Conservation (phyloP, 371 early-diverging fungal species). For the Chytridiales sp. region DNA sequence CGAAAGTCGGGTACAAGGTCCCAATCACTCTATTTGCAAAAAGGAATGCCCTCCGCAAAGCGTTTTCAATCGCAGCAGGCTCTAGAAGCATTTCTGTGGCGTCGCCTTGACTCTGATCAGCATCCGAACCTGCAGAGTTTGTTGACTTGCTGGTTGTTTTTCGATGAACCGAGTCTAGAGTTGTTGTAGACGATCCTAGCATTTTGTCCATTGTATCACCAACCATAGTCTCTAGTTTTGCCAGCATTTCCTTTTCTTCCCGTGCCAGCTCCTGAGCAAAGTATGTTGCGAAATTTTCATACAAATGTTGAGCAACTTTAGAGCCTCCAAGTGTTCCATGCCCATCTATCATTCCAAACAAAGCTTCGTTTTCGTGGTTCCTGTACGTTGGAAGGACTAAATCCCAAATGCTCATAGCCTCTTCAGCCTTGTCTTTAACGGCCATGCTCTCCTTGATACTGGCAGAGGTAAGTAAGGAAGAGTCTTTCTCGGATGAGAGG, state of each 20-base stretch:
- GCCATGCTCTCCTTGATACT: slow-evolving; percentile 16
- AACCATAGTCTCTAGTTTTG: too few species aligned
- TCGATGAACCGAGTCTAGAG: too few species aligned
- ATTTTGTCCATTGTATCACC: too few species aligned
- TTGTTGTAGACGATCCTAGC: too few species aligned
- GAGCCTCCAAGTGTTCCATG: slow-evolving; percentile 59
- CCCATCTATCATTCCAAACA: slow-evolving; percentile 88
- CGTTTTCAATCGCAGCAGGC: slow-evolving; percentile 3
- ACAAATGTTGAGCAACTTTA: slow-evolving; percentile 66
- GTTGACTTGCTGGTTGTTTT: too few species aligned
- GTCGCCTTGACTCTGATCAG: slow-evolving; percentile 9
- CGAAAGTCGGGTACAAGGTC: not conserved
- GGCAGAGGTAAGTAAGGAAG: not conserved
- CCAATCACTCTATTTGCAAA: slow-evolving; percentile 15
- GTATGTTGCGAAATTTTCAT: slow-evolving; percentile 65
- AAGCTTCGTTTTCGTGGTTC: slow-evolving; percentile 76
- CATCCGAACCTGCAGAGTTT: too few species aligned
- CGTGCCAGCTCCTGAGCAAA: slow-evolving; percentile 73
- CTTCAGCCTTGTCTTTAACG: slow-evolving; percentile 26
- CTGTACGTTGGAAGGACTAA: slow-evolving; percentile 78
- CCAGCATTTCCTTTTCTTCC: slow-evolving; percentile 33
- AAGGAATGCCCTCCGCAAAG: slow-evolving; percentile 20
- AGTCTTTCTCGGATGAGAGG: not conserved
- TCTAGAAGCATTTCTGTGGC: slow-evolving; percentile 7
- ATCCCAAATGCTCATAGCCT: slow-evolving; percentile 69